Evolutionary conservation across 768 basidiomycete genomes (phyloP), one percentile per base, ranked within the genome.

Genomic region (Russula sp.): DNA sequence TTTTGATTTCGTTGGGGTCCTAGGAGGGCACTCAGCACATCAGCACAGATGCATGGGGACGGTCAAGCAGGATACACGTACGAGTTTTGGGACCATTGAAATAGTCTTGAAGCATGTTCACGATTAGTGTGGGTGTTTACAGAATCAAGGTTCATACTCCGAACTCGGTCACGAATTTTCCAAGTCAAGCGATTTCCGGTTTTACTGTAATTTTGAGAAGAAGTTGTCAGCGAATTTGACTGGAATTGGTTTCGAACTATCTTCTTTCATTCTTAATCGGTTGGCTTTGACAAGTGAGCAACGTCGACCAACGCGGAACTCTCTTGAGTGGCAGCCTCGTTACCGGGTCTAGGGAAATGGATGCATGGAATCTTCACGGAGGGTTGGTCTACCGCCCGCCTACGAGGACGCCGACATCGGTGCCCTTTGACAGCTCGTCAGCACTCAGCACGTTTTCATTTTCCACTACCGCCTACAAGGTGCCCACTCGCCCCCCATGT

Each of bases 1-100:
- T 91, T 83, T 98, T 98, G 76, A 98, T 82, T 81, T 99, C 96
- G 78, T 81, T 90, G 71, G 96, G 96, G 83, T 99, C 96, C 91
- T 93, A 73, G n/a, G 11, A 44, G 55, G 22, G 59, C 57, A 48
- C 3, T 39, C 8, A 11, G 58, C n/a, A 39, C 22, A 52, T 59
- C 20, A 55, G 58, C 53, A 48, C 11, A 39, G 32, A 50, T 11
- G n/a, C 0, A 8, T n/a, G 22, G 34, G 5, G 5, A 49, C 40
- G n/a, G 7, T 51, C 31, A 2, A 40, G 14, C n/a, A 11, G 37
- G 11, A 4, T 20, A 20, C 6, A 75, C 80, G 74, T 72, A 90
- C 90, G 76, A 91, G 63, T 81, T 91, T 91, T 65, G 88, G 88
- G 75, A 88, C 87, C 88, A 89, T 89, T 73, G 76, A 48, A 13